phyloP scores from a whole-genome alignment of 805 yeast species.

The Candida endomychidarum region DNA sequence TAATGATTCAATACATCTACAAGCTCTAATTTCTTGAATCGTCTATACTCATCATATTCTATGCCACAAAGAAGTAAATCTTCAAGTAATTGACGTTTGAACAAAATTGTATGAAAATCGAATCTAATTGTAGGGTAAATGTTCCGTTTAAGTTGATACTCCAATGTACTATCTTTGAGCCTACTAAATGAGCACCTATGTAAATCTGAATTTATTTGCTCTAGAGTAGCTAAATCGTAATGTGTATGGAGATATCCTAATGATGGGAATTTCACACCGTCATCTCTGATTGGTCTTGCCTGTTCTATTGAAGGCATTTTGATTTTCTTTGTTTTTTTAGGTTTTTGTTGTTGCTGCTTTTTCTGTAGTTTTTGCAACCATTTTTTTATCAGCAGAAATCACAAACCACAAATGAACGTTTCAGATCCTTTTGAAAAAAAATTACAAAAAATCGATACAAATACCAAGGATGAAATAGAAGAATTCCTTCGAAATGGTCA shows the following conservation, averaged over 20 bases:
- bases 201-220: conserved; percentile 8
- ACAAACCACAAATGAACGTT: background rate
- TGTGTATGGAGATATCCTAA: conserved; percentile 6
- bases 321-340: background rate
- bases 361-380: conserved; percentile 4
- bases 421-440: conserved; percentile 13
- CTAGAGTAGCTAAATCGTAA: conserved; percentile 13
- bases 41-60: conserved; percentile 13
- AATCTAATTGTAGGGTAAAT: conserved; percentile 1
- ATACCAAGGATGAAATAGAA: conserved; percentile 7
- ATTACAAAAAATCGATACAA: conserved; percentile 2
- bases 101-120: conserved; percentile 4
- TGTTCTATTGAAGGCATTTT: background rate
- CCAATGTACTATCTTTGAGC: conserved; percentile 2
- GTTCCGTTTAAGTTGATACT: conserved; percentile 1
- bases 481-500: conserved; percentile 3
- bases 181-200: conserved; percentile 6
- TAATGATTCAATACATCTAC: conserved; percentile 1
- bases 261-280: conserved; percentile 1
- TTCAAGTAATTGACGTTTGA: conserved; percentile 13
- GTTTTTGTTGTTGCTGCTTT: conserved; percentile 4
- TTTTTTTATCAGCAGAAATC: background rate
- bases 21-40: background rate
- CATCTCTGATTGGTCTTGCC: conserved; percentile 4
- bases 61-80: conserved; percentile 3